Percentiles rank a stretch among this genome's conserved stretches.
phyloP scores from a whole-genome alignment of 768 basidiomycete species.

The Flagelloscypha sp. region DNA sequence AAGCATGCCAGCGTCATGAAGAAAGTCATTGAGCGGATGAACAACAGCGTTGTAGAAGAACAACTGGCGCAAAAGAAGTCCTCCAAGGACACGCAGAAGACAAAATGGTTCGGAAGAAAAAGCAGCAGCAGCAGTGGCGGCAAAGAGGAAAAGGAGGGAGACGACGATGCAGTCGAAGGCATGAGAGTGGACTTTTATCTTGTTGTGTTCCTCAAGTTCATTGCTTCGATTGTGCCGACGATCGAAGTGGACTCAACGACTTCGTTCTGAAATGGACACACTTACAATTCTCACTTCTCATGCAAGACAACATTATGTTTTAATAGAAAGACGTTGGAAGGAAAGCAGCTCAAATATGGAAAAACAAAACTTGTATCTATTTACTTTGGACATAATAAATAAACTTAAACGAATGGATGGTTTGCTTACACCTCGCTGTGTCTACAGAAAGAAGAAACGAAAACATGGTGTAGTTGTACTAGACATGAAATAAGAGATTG shows the following conservation, averaged over 20 bases:
- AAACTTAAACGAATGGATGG: too few species aligned
- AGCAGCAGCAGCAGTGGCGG: conserved; percentile 43
- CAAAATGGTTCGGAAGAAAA: conserved; percentile 85
- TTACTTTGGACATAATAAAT: too few species aligned
- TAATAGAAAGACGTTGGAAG: too few species aligned
- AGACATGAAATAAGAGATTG: too few species aligned
- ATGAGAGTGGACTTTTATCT: conserved; percentile 98
- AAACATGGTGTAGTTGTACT: too few species aligned
- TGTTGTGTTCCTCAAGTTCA: conserved; percentile 98
- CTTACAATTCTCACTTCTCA: too few species aligned
- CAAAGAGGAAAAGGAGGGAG: conserved; percentile 46
- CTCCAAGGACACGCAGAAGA: conserved; percentile 51
- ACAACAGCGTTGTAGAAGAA: conserved; percentile 75
- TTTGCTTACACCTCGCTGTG: too few species aligned
- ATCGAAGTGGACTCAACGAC: conserved; percentile 96
- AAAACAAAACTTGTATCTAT: too few species aligned
- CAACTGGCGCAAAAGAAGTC: conserved; percentile 63
- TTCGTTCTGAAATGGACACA: conserved; percentile 46
- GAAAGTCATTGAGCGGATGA: conserved; percentile 99
- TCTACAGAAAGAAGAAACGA: too few species aligned
- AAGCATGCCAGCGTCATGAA: conserved; percentile 99
- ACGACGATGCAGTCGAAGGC: conserved; percentile 74
- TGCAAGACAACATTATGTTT: too few species aligned
- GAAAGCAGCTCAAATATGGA: too few species aligned
- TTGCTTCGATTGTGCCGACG: conserved; percentile 95